A percentile compares a stretch with the other conserved stretches of the same genome.
Evolutionary conservation across 805 yeast genomes (phyloP).

Genomic region (Candida tallmaniae): DNA sequence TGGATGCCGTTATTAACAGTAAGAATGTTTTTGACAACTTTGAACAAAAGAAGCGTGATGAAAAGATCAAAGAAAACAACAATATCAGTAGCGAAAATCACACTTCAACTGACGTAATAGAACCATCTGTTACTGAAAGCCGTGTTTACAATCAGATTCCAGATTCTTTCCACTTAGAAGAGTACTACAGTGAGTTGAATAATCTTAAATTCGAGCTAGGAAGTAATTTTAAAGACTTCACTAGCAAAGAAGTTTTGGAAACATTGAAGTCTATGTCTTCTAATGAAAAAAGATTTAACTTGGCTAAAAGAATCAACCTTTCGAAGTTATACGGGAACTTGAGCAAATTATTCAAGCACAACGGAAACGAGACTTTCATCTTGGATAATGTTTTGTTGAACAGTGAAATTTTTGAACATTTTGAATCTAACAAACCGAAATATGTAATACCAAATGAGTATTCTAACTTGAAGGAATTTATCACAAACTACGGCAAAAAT

Average conservation of each 20-base stretch:
- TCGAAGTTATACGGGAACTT: conserved; percentile 29
- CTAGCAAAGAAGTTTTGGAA: conserved; percentile 1
- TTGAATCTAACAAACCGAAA: conserved; percentile 16
- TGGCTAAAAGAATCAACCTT: conserved; percentile 18
- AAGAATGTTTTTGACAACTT: conserved; percentile 43
- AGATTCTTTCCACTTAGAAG: conserved; percentile 29
- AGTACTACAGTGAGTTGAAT: conserved; percentile 26
- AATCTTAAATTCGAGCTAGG: conserved; percentile 15
- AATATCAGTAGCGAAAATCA: too few species aligned
- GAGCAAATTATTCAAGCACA: conserved; percentile 26
- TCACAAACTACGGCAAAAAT: not conserved
- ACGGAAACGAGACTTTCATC: conserved; percentile 26
- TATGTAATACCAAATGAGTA: not conserved
- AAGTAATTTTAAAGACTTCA: conserved; percentile 14
- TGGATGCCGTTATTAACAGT: conserved; percentile 53
- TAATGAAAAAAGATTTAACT: conserved; percentile 11
- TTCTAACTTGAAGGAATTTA: conserved; percentile 5
- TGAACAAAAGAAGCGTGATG: conserved; percentile 18
- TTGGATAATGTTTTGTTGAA: conserved; percentile 32
- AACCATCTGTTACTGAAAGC: not conserved
- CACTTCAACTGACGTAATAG: not conserved
- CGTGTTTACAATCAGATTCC: conserved; percentile 26
- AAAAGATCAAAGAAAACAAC: conserved; percentile 17
- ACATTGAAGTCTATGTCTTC: conserved; percentile 13
- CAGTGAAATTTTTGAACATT: conserved; percentile 21